Base-by-base conservation (phyloP, 139 green algal genomes). In the Dunaliella primolecta region DNA sequence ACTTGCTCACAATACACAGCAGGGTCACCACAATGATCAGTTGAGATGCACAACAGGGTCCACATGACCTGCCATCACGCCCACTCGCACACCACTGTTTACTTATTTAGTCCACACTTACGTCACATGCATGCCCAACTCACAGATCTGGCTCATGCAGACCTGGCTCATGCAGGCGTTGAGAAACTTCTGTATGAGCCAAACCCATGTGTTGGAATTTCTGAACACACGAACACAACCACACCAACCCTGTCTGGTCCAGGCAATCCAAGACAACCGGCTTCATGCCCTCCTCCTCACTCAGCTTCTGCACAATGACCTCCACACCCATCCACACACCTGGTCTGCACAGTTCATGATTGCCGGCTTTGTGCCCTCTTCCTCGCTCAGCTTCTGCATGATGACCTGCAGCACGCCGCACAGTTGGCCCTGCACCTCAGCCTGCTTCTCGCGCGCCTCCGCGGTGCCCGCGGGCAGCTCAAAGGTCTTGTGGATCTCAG, bases 381-480 rank as follows among this genome's bases (percentile, higher is more conserved):
- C 85, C 3, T 92, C 89, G n/a, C 78, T 90, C 85, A 99, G 92
- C 87, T 95, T 95, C 91, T 98, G 94, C 64, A 98, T 90, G 56
- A 97, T 94, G 7, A 94, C 86, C 84, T 96, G 92, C 85, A 98
- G 91, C 87, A 97, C 94, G n/a, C 96, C 96, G 89, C 97, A 99
- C 31, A 99, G 88, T 90, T 97, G 89, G 0, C 92, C 95, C 89
- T 98, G 95, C 85, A 96, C 81, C 81, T 93, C 89, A 3, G 87
- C 83, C 78, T 88, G 86, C 85, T 93, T 93, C 85, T 93, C 88
- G 0, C 83, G 86, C 31, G 86, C 88, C 83, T 97, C 92, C 2
- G 86, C 81, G 25, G 79, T 92, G 0, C 81, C 2, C 0, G 88
- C 81, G 24, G 83, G 76, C 88, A 92, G 90, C 35, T 89, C 86